Base-by-base conservation (phyloP, 352 stramenopile species). In the Pythium sp. region DNA sequence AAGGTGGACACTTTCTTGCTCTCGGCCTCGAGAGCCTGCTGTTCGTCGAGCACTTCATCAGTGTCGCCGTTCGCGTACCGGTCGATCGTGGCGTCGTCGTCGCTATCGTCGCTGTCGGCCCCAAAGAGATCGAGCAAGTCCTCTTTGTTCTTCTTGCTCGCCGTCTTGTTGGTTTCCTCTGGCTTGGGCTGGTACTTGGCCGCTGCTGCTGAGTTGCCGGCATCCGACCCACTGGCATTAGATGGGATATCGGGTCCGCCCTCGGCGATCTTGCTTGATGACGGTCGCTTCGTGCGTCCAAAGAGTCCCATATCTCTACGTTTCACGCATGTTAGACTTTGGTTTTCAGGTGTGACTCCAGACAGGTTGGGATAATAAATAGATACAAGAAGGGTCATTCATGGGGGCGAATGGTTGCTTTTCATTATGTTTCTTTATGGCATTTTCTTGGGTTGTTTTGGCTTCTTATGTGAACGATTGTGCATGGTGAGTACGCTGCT, bases 71-170 rank as follows among this genome's bases (percentile, higher is more conserved):
- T 85, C 15, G 82, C 76, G 58, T 90, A 92, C 18, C 82, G 75
- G 3, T 91, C 78, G 55, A 94, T 92, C 3, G 84, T 87, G 24
- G 86, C 86, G 8, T 94, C 86, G 66, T 94, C 86, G 65, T 92
- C 86, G 63, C 86, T 93, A 1, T 26, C 86, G 58, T 92, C 86
- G 63, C 82, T 92, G 68, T 91, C 86, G 12, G 74, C 79, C 2
- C 84, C 86, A 62, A 94, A 94, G 7, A 94, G 49, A 0, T 85
- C 84, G 34, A 94, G 74, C 43, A 78, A 65, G 26, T 76, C 72
- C 18, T 61, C 62, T 38, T 38, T 38, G 12, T 66, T 70, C 46
- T 70, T 67, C 11, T 56, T 59, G 12, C n/a, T 58, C 15, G 38
- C 32, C 22, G 43, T 3, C 38, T 67, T 67, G 4, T 65, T 67